Evolutionary conservation across 176 grass and related monocot genomes (phyloP).

Genomic region (Zea luxurians): DNA sequence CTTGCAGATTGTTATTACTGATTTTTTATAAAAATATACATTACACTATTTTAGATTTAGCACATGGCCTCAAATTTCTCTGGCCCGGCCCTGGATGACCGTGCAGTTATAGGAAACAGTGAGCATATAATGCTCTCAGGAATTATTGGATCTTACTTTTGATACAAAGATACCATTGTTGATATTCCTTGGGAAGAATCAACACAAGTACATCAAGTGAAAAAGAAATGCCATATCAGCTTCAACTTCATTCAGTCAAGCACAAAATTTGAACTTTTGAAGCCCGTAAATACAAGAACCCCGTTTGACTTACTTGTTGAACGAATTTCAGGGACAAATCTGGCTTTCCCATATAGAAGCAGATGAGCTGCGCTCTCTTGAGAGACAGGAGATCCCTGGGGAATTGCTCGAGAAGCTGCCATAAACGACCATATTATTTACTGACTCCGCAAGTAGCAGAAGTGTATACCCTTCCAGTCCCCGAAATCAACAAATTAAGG

Average conservation of each 20-base stretch:
- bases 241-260: neutral
- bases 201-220: neutral
- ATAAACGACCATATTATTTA: neutral
- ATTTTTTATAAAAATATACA: too few species aligned
- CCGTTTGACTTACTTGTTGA: conserved; percentile 41
- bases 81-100: too few species aligned
- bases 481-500: neutral
- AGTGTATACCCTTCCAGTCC: neutral
- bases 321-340: conserved; percentile 59
- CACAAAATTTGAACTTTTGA: neutral
- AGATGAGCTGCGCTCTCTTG: conserved; percentile 56
- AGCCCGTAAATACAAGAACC: conserved; percentile 2
- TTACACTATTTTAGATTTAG: too few species aligned
- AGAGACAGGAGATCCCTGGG: conserved; percentile 69
- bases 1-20: too few species aligned
- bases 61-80: too few species aligned
- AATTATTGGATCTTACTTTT: neutral
- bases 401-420: conserved; percentile 56
- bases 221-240: neutral
- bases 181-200: neutral
- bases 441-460: neutral
- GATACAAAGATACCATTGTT: neutral
- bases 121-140: neutral
- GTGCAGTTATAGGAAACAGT: neutral
- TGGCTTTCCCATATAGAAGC: conserved; percentile 59